phyloP scores from a whole-genome alignment of 805 yeast genomes.

The Yamadazyma takamatsuzukensis region DNA sequence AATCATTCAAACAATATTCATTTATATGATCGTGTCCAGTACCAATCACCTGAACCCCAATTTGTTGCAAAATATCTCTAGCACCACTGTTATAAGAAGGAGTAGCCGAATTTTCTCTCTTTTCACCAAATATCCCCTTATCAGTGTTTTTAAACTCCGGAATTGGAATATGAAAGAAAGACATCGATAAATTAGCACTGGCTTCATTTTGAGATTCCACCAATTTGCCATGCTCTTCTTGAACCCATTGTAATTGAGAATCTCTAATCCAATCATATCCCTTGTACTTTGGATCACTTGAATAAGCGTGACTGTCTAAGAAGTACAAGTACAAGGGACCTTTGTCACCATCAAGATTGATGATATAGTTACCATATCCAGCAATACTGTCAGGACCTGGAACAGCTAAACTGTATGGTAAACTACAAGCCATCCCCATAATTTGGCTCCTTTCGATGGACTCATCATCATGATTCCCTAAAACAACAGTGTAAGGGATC shows the following conservation, averaged over 20 bases:
- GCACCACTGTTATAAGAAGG: conserved; percentile 68
- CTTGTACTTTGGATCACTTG: conserved; percentile 53
- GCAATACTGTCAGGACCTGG: conserved; percentile 61
- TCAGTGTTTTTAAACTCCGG: too few relatives aligned
- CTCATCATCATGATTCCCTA: conserved; percentile 87
- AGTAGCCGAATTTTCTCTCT: conserved; percentile 71
- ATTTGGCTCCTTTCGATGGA: conserved; percentile 54
- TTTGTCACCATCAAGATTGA: conserved; percentile 47
- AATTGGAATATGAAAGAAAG: too few relatives aligned
- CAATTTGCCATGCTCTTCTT: conserved; percentile 29
- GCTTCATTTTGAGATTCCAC: conserved; percentile 44
- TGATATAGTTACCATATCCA: conserved; percentile 78
- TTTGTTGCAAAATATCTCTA: conserved; percentile 47
- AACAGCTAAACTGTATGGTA: conserved; percentile 65
- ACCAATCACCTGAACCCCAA: conserved; percentile 67
- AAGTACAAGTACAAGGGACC: conserved; percentile 55
- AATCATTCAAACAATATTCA: conserved; percentile 73
- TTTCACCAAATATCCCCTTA: conserved; percentile 61
- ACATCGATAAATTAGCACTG: too few relatives aligned
- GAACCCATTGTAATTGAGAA: conserved; percentile 57
- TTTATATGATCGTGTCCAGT: conserved; percentile 96
- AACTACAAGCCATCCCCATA: conserved; percentile 47
- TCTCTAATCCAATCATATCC: conserved; percentile 85
- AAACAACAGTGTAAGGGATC: conserved; percentile 77
- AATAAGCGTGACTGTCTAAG: conserved; percentile 76